phyloP scores from a whole-genome alignment of 2,329 filamentous ascomycete species.

The Colletotrichum limetticola region DNA sequence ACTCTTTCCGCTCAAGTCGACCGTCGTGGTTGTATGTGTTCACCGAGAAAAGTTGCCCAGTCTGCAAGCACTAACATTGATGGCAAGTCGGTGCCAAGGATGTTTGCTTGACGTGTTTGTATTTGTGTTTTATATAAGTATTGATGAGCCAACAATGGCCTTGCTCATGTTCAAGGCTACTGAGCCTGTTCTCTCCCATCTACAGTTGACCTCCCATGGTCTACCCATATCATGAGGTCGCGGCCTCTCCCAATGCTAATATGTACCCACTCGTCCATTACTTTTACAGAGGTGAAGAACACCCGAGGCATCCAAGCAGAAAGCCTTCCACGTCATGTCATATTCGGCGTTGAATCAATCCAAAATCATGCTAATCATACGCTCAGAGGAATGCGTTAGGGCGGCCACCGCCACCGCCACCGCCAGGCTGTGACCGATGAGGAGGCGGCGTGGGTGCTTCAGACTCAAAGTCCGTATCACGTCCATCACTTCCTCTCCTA shows the following conservation, averaged over 20 bases:
- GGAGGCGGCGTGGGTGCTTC: constrained; percentile 32
- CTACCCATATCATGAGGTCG: neutral
- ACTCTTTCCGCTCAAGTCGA: neutral
- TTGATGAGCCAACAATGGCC: constrained; percentile 8
- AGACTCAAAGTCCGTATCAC: constrained; percentile 27
- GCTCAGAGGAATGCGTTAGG: constrained; percentile 25
- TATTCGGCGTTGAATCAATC: constrained; percentile 27
- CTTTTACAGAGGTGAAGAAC: constrained; percentile 29
- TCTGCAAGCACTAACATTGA: neutral
- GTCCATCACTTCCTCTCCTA: constrained; percentile 42
- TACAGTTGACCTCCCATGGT: constrained; percentile 19
- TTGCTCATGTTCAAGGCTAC: constrained; percentile 6
- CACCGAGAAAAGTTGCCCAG: neutral
- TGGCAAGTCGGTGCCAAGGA: neutral
- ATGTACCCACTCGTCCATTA: constrained; percentile 32
- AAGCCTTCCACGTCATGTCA: constrained; percentile 14
- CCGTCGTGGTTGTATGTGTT: no score
- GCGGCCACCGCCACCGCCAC: constrained; percentile 6
- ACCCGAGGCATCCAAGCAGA: constrained; percentile 1
- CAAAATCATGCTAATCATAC: constrained; percentile 33
- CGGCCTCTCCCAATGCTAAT: neutral
- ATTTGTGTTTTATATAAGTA: constrained; percentile 24
- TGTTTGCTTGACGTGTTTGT: constrained; percentile 15
- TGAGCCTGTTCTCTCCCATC: constrained; percentile 9
- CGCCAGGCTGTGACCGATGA: constrained; percentile 25